These are phyloP conservation scores for Acacia confusa DNA, from an alignment of 306 rosid genomes.

Conservation along the genomic window DNA sequence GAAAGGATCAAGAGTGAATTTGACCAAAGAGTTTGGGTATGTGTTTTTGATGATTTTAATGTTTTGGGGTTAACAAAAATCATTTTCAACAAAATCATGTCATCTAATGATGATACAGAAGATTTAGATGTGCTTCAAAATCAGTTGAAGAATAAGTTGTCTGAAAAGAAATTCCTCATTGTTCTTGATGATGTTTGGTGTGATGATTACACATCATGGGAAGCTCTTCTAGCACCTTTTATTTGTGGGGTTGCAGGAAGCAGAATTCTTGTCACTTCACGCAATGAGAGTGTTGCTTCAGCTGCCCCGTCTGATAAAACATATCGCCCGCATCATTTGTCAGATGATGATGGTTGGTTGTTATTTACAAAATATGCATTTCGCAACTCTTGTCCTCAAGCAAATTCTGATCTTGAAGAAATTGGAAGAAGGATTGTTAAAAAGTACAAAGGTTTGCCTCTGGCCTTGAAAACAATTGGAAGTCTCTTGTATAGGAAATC, in stretches of 20 bases:
- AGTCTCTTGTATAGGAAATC: background rate
- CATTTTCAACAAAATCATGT: background rate
- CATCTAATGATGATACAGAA: background rate
- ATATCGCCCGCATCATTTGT: background rate
- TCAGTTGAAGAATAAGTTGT: background rate
- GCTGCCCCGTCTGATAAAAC: background rate
- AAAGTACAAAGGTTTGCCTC: background rate
- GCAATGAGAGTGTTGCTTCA: background rate
- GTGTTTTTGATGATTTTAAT: background rate
- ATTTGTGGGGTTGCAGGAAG: background rate
- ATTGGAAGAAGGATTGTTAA: background rate
- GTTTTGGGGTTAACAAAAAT: background rate
- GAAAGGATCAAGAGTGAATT: background rate
- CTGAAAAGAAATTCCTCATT: background rate
- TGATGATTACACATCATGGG: background rate
- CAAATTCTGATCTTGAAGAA: background rate
- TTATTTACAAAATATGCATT: background rate
- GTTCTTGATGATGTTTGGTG: background rate
- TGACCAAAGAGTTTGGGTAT: conserved; percentile 12
- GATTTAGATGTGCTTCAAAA: background rate
- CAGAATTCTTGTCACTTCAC: background rate
- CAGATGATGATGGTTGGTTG: background rate
- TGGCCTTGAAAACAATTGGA: background rate
- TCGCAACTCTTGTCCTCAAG: background rate
- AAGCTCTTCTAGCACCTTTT: background rate